phyloP scores from a whole-genome alignment of 163 green algal genomes.

The Scenedesmus sp. region DNA sequence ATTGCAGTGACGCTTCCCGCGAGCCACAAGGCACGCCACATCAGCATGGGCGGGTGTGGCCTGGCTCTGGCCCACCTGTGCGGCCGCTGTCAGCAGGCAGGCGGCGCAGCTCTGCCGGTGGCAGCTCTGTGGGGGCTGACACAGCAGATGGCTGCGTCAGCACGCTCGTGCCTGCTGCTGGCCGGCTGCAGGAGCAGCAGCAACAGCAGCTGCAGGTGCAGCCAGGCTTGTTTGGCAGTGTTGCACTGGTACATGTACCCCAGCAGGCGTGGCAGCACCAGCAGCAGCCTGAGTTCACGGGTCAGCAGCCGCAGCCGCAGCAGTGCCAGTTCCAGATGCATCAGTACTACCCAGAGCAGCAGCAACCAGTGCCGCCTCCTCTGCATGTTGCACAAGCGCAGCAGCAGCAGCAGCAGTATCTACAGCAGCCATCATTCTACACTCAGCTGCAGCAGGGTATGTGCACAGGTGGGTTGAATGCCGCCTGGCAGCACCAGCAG shows the following conservation, averaged over 20 bases:
- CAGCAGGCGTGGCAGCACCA: neutral
- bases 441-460: neutral
- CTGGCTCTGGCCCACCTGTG: neutral
- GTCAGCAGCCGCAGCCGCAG: neutral
- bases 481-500: constrained; percentile 19
- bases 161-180: neutral
- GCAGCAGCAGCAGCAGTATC: constrained; percentile 8
- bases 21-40: too few species aligned
- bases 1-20: neutral
- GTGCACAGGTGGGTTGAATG: neutral
- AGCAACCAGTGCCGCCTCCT: neutral
- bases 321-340: constrained; percentile 7
- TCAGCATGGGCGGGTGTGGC: neutral
- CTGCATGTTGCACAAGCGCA: neutral
- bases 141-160: neutral
- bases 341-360: neutral
- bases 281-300: neutral
- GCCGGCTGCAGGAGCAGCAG: neutral
- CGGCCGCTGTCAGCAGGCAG: neutral
- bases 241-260: neutral
- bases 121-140: neutral
- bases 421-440: neutral
- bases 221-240: neutral
- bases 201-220: neutral
- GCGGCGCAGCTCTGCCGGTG: neutral